Evolutionary conservation across 1,284 basidiomycete genomes (phyloP), one percentile per base, ranked within the genome.

Genomic region (Trichosporon inkin): DNA sequence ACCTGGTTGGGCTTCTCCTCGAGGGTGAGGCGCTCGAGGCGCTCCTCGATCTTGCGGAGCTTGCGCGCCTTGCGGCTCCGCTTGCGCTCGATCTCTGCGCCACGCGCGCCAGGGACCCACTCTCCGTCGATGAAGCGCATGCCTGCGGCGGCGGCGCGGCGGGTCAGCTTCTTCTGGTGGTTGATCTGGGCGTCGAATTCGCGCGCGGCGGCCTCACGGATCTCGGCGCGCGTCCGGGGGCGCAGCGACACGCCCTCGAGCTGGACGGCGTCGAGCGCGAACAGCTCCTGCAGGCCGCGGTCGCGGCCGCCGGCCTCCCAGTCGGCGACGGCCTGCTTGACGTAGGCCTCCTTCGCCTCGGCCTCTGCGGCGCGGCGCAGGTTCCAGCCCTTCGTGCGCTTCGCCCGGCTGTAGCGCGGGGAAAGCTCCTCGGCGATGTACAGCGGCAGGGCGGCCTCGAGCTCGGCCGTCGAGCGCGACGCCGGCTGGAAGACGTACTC

Each of bases 391-490:
- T 63, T 58, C 40, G 67, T 70, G 52, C 63, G 63, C 65, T 76
- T 77, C 10, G 66, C 64, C n/a, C 70, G 70, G 14, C 69, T 69
- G 62, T 73, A 76, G 58, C 77, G 68, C 24, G 76, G 76, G 19
- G 70, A 68, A 0, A 79, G 68, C 63, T 79, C 77, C 54, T 79
- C 75, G 37, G 64, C 65, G 17, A 79, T 68, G 63, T 76, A 77
- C 4, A 79, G 62, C 0, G 77, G 77, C 76, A 79, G 78, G 19
- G 71, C 57, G 22, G 67, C 59, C 62, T 79, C 74, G 36, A 74
- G 58, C 2, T 37, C n/a, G 0, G 57, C 56, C 37, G 63, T 41
- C 44, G 19, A 11, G 49, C 63, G 58, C 10, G 53, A 22, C 5
- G 22, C 24, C 38, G 65, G 57, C 41, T 53, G 44, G 56, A 68